Evolutionary conservation across 805 yeast genomes (phyloP).

Genomic region (Hagleromyces aurorensis): DNA sequence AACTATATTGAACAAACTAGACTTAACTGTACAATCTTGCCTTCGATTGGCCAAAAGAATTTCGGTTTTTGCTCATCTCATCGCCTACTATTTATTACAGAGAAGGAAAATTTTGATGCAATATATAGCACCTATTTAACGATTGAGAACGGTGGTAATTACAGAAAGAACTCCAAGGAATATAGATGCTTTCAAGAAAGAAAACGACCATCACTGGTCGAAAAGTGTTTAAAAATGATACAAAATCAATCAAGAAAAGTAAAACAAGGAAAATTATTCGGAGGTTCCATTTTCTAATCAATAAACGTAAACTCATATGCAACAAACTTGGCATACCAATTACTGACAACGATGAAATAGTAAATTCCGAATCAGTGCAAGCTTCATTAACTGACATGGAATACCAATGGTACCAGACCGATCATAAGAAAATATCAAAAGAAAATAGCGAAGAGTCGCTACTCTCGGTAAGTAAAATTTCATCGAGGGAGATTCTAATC

Average conservation of each 20-base stretch:
- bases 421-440: constrained; percentile 13
- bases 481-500: constrained; percentile 15
- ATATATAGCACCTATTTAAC: too few relatives aligned
- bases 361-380: constrained; percentile 3
- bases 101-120: too few relatives aligned
- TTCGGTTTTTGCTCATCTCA: constrained; percentile 16
- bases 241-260: constrained; percentile 48
- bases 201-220: constrained; percentile 32
- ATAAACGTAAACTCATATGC: constrained; percentile 40
- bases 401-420: constrained; percentile 9
- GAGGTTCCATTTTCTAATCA: constrained; percentile 64
- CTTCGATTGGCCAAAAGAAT: constrained; percentile 1
- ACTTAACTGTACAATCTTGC: too few relatives aligned
- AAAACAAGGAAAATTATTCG: constrained; percentile 71
- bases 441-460: constrained; percentile 10
- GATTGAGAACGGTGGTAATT: too few relatives aligned
- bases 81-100: constrained; percentile 10
- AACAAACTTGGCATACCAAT: constrained; percentile 21
- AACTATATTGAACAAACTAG: too few relatives aligned
- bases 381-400: constrained; percentile 10
- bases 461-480: constrained; percentile 8
- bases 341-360: constrained; percentile 5
- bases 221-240: constrained; percentile 24
- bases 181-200: constrained; percentile 23
- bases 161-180: too few relatives aligned